Conservation (phyloP, 1,284 basidiomycete genomes). For the Ustilago hordei region DNA sequence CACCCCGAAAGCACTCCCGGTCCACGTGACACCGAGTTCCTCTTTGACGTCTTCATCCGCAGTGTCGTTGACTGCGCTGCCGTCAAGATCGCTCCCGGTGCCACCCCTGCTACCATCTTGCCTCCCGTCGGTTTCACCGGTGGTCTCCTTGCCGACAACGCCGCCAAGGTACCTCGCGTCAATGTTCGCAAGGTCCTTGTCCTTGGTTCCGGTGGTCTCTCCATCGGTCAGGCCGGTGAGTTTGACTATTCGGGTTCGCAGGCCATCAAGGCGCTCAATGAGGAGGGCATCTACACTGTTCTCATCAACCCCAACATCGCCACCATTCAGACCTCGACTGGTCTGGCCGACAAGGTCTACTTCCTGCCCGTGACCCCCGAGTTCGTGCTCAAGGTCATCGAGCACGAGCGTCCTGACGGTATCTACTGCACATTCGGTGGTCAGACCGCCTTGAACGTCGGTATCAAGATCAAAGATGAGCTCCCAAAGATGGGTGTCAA, state of each 20-base stretch:
- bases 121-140: constrained; percentile 86
- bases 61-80: constrained; percentile 84
- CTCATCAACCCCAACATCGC: constrained; percentile 98
- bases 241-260: constrained; percentile 99
- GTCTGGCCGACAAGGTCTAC: constrained; percentile 98
- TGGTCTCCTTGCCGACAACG: constrained; percentile 85
- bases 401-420: constrained; percentile 97
- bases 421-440: constrained; percentile 99
- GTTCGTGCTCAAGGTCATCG: constrained; percentile 96
- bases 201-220: constrained; percentile 95
- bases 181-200: constrained; percentile 92
- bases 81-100: constrained; percentile 70
- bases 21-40: constrained; percentile 96
- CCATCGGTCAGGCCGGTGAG: constrained; percentile 98
- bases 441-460: constrained; percentile 96
- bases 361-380: constrained; percentile 98
- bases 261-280: constrained; percentile 98
- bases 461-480: constrained; percentile 97
- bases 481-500: constrained; percentile 83
- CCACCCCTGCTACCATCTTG: constrained; percentile 37
- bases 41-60: constrained; percentile 97
- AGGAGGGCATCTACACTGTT: constrained; percentile 98
- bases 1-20: constrained; percentile 99
- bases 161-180: constrained; percentile 79
- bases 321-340: constrained; percentile 98